Conservation (phyloP, 208 protist species). For the Porcisia deanei region DNA sequence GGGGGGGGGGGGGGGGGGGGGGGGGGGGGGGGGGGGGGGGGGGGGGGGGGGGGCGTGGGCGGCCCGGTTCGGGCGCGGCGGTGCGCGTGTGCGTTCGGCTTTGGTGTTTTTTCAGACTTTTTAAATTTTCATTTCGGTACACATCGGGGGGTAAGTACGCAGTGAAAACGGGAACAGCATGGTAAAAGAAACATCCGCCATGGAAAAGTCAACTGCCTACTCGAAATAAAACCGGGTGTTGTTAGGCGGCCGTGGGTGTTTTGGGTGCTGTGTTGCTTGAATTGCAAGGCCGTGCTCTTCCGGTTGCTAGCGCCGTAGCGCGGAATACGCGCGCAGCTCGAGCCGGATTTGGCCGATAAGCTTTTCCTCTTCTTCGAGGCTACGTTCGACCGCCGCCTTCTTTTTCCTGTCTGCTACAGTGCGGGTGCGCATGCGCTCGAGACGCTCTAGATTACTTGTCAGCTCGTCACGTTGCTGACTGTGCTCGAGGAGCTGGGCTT, state of each 20-base stretch:
- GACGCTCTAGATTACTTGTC: slow-evolving; percentile 47
- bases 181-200: not conserved
- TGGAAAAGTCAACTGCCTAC: not conserved
- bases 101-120: not conserved
- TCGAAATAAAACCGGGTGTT: not conserved
- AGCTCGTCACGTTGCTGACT: slow-evolving; percentile 62
- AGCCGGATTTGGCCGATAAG: slow-evolving; percentile 60
- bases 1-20: too few species aligned
- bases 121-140: not conserved
- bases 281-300: too few species aligned
- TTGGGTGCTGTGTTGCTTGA: too few species aligned
- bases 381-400: slow-evolving; percentile 44
- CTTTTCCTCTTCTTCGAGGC: slow-evolving; percentile 48
- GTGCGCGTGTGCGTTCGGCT: not conserved
- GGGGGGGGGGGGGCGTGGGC: not conserved
- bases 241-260: too few species aligned
- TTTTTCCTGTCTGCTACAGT: slow-evolving; percentile 52
- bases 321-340: slow-evolving; percentile 39
- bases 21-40: too few species aligned
- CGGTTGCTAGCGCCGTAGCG: slow-evolving; percentile 5
- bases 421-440: slow-evolving; percentile 54
- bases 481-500: slow-evolving; percentile 54
- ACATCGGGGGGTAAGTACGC: too few species aligned
- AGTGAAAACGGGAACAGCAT: not conserved
- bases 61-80: not conserved